Evolutionary conservation across 257 asterid species (phyloP).

Genomic region (Nicotiana benthamiana): DNA sequence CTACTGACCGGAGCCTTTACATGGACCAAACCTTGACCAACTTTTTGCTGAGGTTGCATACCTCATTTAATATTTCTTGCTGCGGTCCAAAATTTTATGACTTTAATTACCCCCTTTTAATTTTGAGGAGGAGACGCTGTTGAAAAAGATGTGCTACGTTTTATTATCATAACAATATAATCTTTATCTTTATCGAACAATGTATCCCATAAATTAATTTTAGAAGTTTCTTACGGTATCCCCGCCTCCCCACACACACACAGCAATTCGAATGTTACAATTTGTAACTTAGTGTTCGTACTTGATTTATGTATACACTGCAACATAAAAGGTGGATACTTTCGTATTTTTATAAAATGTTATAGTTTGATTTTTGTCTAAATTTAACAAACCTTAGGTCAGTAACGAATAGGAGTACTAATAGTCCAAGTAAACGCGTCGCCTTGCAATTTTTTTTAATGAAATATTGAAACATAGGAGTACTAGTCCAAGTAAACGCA

Average conservation of each 20-base stretch:
- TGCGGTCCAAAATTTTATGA: neutral
- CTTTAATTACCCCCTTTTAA: neutral
- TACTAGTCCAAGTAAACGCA: too few relatives aligned
- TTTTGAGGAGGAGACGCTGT: neutral
- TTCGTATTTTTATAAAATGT: neutral
- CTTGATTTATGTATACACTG: neutral
- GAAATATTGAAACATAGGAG: too few relatives aligned
- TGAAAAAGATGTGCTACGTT: neutral
- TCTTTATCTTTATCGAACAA: neutral
- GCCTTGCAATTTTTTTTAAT: too few relatives aligned
- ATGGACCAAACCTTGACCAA: constrained; percentile 2
- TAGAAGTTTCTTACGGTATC: neutral
- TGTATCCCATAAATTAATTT: neutral
- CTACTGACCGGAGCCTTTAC: neutral
- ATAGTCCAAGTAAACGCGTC: too few relatives aligned
- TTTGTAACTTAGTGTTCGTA: neutral
- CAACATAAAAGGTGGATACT: neutral
- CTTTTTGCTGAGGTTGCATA: neutral
- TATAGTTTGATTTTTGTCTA: neutral
- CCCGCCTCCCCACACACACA: rapidly evolving
- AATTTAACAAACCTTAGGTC: too few relatives aligned
- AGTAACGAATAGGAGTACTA: too few relatives aligned
- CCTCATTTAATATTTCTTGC: neutral
- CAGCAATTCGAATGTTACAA: neutral
- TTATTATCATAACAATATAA: too few relatives aligned